phyloP scores from a whole-genome alignment of 2,329 filamentous ascomycete species.

The Botryotinia globosa region DNA sequence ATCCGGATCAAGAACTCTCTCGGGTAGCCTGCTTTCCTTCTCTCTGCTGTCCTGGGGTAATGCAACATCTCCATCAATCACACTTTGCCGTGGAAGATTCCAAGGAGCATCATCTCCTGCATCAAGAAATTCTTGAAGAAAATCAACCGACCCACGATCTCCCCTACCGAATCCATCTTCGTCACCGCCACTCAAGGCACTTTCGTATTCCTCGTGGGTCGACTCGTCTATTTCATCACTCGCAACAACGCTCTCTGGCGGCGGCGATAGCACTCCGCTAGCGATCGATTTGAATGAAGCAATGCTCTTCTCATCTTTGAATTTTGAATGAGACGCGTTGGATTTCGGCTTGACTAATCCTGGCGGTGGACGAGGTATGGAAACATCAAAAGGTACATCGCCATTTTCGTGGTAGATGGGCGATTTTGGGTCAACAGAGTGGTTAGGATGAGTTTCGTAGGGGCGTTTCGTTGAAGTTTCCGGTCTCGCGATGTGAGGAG shows the following conservation, averaged over 20 bases:
- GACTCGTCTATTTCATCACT: constrained; percentile 15
- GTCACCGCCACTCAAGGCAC: constrained; percentile 16
- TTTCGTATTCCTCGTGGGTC: constrained; percentile 18
- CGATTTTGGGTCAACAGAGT: neutral
- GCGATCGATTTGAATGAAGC: constrained; percentile 17
- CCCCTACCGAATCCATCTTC: constrained; percentile 17
- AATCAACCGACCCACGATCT: constrained; percentile 11
- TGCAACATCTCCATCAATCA: neutral
- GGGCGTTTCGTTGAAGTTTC: neutral
- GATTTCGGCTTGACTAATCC: constrained; percentile 10
- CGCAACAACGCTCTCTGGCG: constrained; percentile 5
- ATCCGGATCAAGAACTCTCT: constrained; percentile 10
- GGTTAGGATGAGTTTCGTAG: neutral
- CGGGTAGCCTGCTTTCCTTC: neutral
- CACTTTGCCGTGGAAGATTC: constrained; percentile 19
- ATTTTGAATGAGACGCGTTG: constrained; percentile 7
- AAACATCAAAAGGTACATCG: neutral
- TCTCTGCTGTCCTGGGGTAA: neutral
- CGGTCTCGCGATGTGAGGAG: neutral
- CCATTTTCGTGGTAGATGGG: neutral
- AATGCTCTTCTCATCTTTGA: constrained; percentile 12
- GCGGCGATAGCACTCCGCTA: constrained; percentile 9
- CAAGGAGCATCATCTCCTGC: constrained; percentile 19
- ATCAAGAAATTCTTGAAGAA: constrained; percentile 15
- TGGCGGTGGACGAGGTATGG: constrained; percentile 1